Evolutionary conservation across 148 eudicot genomes (phyloP), one percentile per base, ranked within the genome.

Genomic region (Pouteria glomerata): DNA sequence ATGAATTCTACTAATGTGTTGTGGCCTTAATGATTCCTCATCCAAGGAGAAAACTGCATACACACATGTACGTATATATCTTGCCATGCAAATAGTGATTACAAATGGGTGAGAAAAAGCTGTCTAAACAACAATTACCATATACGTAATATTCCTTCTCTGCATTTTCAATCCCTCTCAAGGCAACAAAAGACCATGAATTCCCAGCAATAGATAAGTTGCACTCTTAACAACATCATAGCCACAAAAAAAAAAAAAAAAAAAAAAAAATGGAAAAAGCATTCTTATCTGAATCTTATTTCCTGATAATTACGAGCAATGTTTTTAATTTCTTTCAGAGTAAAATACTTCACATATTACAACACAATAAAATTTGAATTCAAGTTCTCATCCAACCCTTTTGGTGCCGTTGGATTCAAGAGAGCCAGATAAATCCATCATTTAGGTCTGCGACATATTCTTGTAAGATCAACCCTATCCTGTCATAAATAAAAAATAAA

Each of bases 371-470:
- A 4, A 37, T 63, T 41, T 1, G n/a, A 31, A 45, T 26, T 1
- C 8, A 13, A 1, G 45, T 59, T 69, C 31, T 14, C 5, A 12
- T 47, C 45, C 8, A 2, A 7, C 13, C 41, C 16, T 50, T 47
- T 8, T n/a, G 10, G 14, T 15, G 31, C 57, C 15, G 39, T 30
- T 21, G 47, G 68, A 35, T 42, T 23, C 24, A 47, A 34, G 73
- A 51, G 57, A 33, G 44, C 53, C 6, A 2, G 21, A 11, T 42
- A 69, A 33, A 12, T 27, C 58, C 68, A 34, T 67, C 39, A 73
- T 41, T 66, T 53, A 39, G 98, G 96, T 70, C 98, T 83, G 74
- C 88, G 80, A 74, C 96, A 93, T 51, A 93, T 47, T 79, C 86
- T 86, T 71, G 65, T 62, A 73, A 87, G 78, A 56, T 62, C 70